Conservation (phyloP, 1,284 basidiomycete species). For the Malassezia restricta region DNA sequence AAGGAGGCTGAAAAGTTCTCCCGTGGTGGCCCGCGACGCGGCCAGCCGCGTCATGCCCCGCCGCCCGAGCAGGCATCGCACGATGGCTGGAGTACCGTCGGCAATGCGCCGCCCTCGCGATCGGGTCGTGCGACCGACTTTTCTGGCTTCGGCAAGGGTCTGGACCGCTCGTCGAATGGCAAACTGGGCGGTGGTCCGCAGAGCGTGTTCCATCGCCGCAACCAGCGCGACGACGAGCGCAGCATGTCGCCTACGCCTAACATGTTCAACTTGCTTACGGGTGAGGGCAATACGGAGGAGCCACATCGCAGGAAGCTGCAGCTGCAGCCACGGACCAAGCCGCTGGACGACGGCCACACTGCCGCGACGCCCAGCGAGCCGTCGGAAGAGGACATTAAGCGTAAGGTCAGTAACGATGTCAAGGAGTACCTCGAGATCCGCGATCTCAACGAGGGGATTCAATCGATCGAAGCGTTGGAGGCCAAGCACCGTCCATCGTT, state of each 20-base stretch:
- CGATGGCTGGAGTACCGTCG: slow-evolving; percentile 77
- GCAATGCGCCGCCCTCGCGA: slow-evolving; percentile 52
- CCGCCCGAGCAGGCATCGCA: slow-evolving; percentile 36
- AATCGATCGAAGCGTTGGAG: slow-evolving; percentile 61
- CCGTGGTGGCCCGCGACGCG: slow-evolving; percentile 72
- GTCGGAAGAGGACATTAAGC: slow-evolving; percentile 59
- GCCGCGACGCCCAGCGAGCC: slow-evolving; percentile 52
- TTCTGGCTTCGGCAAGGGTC: slow-evolving; percentile 65
- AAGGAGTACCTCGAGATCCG: slow-evolving; percentile 51
- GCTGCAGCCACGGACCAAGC: slow-evolving; percentile 55
- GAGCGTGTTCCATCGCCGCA: slow-evolving; percentile 61
- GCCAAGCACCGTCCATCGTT: slow-evolving; percentile 56
- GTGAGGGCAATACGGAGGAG: slow-evolving; percentile 43
- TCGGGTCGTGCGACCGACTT: slow-evolving; percentile 68
- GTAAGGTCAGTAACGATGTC: slow-evolving; percentile 57
- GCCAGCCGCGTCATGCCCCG: slow-evolving; percentile 54
- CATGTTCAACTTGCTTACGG: slow-evolving; percentile 57
- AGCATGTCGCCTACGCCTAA: slow-evolving; percentile 59
- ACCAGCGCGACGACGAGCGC: slow-evolving; percentile 46
- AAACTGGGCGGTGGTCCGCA: slow-evolving; percentile 55
- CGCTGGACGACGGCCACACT: slow-evolving; percentile 47
- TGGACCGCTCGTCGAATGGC: slow-evolving; percentile 7
- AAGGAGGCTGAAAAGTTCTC: slow-evolving; percentile 46
- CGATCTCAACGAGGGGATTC: slow-evolving; percentile 71
- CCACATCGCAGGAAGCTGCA: slow-evolving; percentile 64